phyloP scores from a whole-genome alignment of 345 rosid genomes.

The Ricinus communis region DNA sequence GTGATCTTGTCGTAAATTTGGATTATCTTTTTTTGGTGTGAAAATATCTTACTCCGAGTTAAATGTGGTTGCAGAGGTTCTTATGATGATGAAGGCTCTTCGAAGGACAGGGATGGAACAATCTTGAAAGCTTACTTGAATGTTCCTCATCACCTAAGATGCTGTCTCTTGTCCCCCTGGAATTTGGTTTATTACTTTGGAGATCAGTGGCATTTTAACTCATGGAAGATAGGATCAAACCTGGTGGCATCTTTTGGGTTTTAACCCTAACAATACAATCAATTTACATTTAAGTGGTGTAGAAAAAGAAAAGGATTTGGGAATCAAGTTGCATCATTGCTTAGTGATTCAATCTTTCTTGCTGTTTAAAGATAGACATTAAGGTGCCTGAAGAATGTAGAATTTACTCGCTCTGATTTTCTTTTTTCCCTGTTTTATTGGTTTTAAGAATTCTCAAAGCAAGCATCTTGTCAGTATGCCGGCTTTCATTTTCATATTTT shows the following conservation, averaged over 20 bases:
- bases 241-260: conserved; percentile 14
- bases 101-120: conserved; percentile 9
- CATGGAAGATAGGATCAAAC: conserved; percentile 10
- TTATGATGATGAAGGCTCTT: conserved; percentile 7
- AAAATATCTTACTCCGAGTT: not conserved
- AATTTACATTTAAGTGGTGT: conserved; percentile 1
- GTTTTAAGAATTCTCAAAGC: not conserved
- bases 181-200: not conserved
- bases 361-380: conserved; percentile 5
- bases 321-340: not conserved
- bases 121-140: not conserved
- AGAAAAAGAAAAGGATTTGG: conserved; percentile 2
- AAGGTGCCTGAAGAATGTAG: conserved; percentile 1
- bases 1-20: not conserved
- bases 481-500: not conserved
- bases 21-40: not conserved
- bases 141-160: not conserved
- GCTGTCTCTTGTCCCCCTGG: not conserved
- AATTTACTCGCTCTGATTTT: conserved; percentile 11
- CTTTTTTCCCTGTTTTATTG: not conserved
- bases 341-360: not conserved
- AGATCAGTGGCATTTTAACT: conserved; percentile 16
- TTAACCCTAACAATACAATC: not conserved
- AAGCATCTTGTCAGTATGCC: not conserved
- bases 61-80: conserved; percentile 16